These are phyloP conservation scores for Neurospora sp. DNA, from an alignment of 495 filamentous ascomycete species.

Conservation along the genomic window DNA sequence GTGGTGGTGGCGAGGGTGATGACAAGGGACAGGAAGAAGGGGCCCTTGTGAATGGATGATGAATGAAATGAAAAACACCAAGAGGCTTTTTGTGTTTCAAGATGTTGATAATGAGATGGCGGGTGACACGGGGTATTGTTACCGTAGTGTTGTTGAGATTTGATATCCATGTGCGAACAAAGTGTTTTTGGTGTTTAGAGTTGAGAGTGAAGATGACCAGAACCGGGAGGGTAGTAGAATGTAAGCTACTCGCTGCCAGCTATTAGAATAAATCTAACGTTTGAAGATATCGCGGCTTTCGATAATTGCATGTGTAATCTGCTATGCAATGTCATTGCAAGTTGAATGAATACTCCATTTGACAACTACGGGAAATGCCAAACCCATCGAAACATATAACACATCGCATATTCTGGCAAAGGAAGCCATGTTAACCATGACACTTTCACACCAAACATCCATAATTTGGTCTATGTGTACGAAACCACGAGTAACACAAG, in stretches of 20 bases:
- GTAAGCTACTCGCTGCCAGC: neutral
- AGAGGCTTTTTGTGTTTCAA: neutral
- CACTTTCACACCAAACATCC: neutral
- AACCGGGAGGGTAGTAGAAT: neutral
- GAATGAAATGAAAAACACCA: neutral
- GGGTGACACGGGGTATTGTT: neutral
- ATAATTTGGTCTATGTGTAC: neutral
- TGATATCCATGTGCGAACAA: neutral
- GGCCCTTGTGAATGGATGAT: neutral
- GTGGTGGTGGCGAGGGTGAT: neutral
- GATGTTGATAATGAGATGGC: neutral
- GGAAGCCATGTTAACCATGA: neutral
- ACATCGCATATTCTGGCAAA: neutral
- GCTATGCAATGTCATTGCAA: neutral
- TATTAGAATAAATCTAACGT: neutral
- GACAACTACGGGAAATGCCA: neutral
- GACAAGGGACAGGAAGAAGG: neutral
- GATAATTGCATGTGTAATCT: neutral
- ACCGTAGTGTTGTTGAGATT: neutral
- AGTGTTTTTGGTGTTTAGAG: neutral
- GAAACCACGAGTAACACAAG: neutral
- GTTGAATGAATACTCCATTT: neutral
- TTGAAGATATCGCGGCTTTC: neutral
- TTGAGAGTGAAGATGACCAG: neutral
- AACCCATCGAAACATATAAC: neutral